Conservation (phyloP, 2,329 filamentous ascomycete genomes). For the Herpotrichia juniperi region DNA sequence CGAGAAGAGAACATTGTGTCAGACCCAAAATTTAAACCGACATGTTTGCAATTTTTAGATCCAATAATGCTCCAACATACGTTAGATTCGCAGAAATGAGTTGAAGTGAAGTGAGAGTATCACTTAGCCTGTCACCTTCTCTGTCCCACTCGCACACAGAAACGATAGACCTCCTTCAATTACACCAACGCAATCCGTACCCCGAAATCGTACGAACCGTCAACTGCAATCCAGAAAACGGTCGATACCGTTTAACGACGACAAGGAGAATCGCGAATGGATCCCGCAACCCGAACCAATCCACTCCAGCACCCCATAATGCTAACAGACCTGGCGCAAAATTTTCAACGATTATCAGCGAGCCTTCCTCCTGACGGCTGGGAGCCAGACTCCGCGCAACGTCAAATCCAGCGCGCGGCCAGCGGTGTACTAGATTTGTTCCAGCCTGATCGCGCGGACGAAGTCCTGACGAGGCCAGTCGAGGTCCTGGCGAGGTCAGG, state of each 20-base stretch:
- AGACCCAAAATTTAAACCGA: background rate
- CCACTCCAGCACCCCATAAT: conserved; percentile 16
- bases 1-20: background rate
- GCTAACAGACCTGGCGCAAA: conserved; percentile 18
- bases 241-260: background rate
- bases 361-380: conserved; percentile 24
- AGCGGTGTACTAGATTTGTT: conserved; percentile 16
- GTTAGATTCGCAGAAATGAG: too few species aligned
- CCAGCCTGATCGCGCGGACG: background rate
- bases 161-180: too few species aligned
- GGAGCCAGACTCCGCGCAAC: background rate
- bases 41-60: too few species aligned
- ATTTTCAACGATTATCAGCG: conserved; percentile 17
- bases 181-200: background rate
- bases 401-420: conserved; percentile 5
- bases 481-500: too few species aligned
- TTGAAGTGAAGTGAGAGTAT: background rate
- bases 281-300: background rate
- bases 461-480: background rate
- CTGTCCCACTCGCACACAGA: background rate
- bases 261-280: background rate
- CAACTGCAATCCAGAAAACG: background rate
- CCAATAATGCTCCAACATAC: too few species aligned
- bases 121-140: background rate
- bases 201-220: background rate